These are phyloP conservation scores for Exophiala sideris DNA, from an alignment of 2,329 filamentous ascomycete species.

Conservation along the genomic window DNA sequence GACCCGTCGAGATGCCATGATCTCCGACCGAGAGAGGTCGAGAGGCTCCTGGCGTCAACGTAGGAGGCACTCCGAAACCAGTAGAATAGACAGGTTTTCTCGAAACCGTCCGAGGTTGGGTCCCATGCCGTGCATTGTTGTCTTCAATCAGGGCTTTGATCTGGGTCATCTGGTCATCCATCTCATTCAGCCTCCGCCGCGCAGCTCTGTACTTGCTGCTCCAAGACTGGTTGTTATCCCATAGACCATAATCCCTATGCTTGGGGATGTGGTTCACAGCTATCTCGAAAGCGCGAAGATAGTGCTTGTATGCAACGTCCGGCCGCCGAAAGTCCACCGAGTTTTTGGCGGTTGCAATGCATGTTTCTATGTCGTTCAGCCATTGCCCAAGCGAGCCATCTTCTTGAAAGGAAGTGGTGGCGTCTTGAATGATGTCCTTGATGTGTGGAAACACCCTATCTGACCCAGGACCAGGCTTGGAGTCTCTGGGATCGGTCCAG, in stretches of 20 bases:
- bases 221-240: slow-evolving; percentile 51
- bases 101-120: slow-evolving; percentile 39
- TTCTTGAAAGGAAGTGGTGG: slow-evolving; percentile 43
- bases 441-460: slow-evolving; percentile 39
- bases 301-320: slow-evolving; percentile 77
- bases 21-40: slow-evolving; percentile 2
- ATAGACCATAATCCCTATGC: slow-evolving; percentile 69
- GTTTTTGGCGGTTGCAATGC: slow-evolving; percentile 34
- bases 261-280: slow-evolving; percentile 70
- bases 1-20: neutral
- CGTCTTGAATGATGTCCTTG: slow-evolving; percentile 41
- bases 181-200: slow-evolving; percentile 26
- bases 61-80: slow-evolving; percentile 17
- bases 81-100: slow-evolving; percentile 20
- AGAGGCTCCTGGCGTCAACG: slow-evolving; percentile 2
- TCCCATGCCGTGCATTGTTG: slow-evolving; percentile 62
- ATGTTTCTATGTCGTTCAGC: slow-evolving; percentile 37
- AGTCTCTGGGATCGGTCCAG: slow-evolving; percentile 25
- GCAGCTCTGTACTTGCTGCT: slow-evolving; percentile 50
- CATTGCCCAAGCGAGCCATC: slow-evolving; percentile 26
- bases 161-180: slow-evolving; percentile 48
- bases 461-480: slow-evolving; percentile 12
- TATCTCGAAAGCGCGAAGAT: slow-evolving; percentile 76
- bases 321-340: slow-evolving; percentile 59
- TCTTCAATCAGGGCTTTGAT: slow-evolving; percentile 61